phyloP scores from a whole-genome alignment of 495 filamentous ascomycete genomes.

The Aspergillus nanangensis region DNA sequence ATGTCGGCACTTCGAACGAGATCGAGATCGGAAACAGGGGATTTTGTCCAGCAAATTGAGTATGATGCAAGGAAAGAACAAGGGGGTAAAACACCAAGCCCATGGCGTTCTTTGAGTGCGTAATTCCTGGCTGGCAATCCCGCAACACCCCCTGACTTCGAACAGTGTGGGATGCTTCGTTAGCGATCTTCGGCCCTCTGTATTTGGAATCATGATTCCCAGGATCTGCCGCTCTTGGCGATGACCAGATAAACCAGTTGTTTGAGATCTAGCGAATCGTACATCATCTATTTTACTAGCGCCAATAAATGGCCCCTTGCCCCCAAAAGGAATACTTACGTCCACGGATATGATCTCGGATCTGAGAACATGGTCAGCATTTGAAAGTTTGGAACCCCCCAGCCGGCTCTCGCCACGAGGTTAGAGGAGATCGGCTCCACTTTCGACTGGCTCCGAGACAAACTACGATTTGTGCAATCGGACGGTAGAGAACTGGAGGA shows the following conservation, averaged over 20 bases:
- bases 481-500: constrained; percentile 1
- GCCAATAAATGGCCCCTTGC: constrained; percentile 9
- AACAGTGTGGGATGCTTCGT: constrained; percentile 4
- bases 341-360: constrained; percentile 10
- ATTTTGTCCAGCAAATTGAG: not conserved
- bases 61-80: not conserved
- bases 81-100: not conserved
- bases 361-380: constrained; percentile 7
- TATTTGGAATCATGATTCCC: constrained; percentile 9
- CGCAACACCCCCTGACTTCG: too few species aligned
- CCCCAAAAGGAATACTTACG: constrained; percentile 3
- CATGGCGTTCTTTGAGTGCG: not conserved
- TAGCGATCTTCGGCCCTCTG: constrained; percentile 6
- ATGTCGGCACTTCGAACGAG: constrained; percentile 2
- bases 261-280: constrained; percentile 12
- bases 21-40: not conserved
- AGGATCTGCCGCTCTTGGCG: constrained; percentile 16
- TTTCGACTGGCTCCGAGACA: not conserved
- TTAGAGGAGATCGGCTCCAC: constrained; percentile 15
- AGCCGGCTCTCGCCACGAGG: constrained; percentile 20
- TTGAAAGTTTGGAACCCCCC: constrained; percentile 12
- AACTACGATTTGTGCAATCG: constrained; percentile 9
- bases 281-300: constrained; percentile 5
- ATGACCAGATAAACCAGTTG: constrained; percentile 9
- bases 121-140: not conserved